phyloP scores from a whole-genome alignment of 108 stramenopile genomes.

The Pseudonitzschia pungens region DNA sequence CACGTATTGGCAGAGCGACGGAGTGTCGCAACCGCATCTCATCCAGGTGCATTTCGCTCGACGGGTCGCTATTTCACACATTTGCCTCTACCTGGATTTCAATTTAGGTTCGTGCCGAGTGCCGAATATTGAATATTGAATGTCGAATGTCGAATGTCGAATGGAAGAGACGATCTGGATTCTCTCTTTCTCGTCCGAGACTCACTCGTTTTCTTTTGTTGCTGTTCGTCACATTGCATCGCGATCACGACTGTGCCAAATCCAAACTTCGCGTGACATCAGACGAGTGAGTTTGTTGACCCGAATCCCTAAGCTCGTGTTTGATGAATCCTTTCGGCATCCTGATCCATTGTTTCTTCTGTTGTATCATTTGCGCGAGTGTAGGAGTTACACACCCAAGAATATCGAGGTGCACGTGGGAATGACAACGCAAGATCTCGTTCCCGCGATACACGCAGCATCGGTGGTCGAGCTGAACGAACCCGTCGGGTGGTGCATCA shows the following conservation, averaged over 20 bases:
- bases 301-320: background rate
- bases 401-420: conserved; percentile 83
- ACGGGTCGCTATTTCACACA: conserved; percentile 80
- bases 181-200: background rate
- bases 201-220: background rate
- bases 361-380: background rate
- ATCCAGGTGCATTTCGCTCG: conserved; percentile 94
- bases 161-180: background rate
- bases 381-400: conserved; percentile 86
- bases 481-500: conserved; percentile 85
- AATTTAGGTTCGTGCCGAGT: conserved; percentile 73
- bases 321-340: background rate
- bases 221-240: background rate
- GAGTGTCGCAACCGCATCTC: conserved; percentile 85
- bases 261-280: background rate
- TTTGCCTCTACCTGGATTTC: conserved; percentile 93
- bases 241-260: background rate
- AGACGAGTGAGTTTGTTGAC: conserved; percentile 11
- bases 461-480: conserved; percentile 81
- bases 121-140: too few relatives aligned
- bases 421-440: conserved; percentile 90
- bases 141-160: too few relatives aligned
- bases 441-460: conserved; percentile 53
- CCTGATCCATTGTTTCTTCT: background rate
- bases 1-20: conserved; percentile 97